These are phyloP conservation scores for Starmera amethionina DNA, from an alignment of 805 yeast genomes.

Conservation along the genomic window DNA sequence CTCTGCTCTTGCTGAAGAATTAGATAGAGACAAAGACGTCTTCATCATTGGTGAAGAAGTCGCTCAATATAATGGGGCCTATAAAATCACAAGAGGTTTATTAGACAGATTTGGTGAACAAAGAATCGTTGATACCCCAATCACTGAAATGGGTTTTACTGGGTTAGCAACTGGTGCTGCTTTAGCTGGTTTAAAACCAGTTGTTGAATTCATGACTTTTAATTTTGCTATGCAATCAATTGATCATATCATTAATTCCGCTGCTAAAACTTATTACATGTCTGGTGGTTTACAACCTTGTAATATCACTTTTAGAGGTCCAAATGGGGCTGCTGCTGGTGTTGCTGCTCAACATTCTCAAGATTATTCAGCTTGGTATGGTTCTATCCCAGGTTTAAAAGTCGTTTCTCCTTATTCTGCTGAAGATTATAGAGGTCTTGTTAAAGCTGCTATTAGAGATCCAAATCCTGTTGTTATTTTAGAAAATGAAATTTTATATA, in stretches of 20 bases:
- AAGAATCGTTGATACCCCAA: conserved; percentile 92
- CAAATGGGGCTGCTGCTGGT: conserved; percentile 99
- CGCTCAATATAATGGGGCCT: conserved; percentile 98
- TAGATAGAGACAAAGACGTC: conserved; percentile 90
- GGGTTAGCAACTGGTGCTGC: conserved; percentile 95
- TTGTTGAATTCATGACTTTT: conserved; percentile 98
- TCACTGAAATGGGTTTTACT: conserved; percentile 98
- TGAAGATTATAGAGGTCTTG: conserved; percentile 90
- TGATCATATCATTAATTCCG: conserved; percentile 96
- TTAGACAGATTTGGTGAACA: conserved; percentile 92
- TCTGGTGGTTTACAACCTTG: conserved; percentile 98
- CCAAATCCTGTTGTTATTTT: conserved; percentile 96
- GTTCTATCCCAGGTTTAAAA: conserved; percentile 95
- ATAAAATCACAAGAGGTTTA: conserved; percentile 91
- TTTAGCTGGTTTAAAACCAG: conserved; percentile 92
- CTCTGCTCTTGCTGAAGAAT: conserved; percentile 92
- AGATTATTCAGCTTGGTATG: conserved; percentile 97
- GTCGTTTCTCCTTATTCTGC: conserved; percentile 93
- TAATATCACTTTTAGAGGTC: conserved; percentile 97
- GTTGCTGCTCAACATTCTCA: conserved; percentile 99
- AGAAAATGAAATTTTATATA: conserved; percentile 93
- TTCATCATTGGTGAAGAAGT: conserved; percentile 98
- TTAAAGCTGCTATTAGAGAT: conserved; percentile 95
- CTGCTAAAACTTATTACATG: conserved; percentile 98
- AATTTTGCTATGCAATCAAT: conserved; percentile 99